Base-by-base conservation (phyloP, 257 asterid genomes). In the Solanum etuberosum region DNA sequence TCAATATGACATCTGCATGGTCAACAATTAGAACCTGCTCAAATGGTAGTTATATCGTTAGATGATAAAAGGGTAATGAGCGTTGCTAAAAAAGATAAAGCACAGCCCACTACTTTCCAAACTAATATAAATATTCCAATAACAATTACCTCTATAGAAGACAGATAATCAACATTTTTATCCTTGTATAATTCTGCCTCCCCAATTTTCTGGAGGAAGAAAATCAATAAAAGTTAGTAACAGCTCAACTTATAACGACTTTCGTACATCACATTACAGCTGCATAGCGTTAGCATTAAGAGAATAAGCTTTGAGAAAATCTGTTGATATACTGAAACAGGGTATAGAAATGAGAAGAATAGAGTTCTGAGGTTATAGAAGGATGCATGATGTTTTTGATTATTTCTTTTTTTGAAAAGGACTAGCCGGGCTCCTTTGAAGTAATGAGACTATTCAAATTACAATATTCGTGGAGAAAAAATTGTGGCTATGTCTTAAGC, bases 131-230 rank as follows among this genome's bases (percentile, higher is more conserved):
- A 8, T 13, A 25, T 27, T 42, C 84, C 63, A 43, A 78, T 23
- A 46, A 18, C 10, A 11, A 72, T 87, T 89, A 97, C 99, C 95
- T 97, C 99, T 86, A 97, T 93, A 7, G 99, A 97, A 84, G 99
- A 97, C 89, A 97, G 97, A 93, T 94, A 97, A 93, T 97, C 98
- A n/a, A 95, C 93, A 89, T 97, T 98, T 87, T 95, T 95, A 83
- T 93, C 99, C 88, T 94, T 95, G 37, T 84, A 92, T 34, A 63
- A 90, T 90, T 94, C 98, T 38, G 98, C 94, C 89, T 94, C 97
- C 89, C 94, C 97, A 77, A 97, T 94, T 97, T 97, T 97, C 99
- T 97, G 94, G 86, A 90, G 77, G 27, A 90, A 43, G 82, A 70
- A 72, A 88, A 84, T 74, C 70, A 68, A 71, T 35, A 68, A 83